phyloP scores from a whole-genome alignment of 768 basidiomycete species.

The Bullera alba region DNA sequence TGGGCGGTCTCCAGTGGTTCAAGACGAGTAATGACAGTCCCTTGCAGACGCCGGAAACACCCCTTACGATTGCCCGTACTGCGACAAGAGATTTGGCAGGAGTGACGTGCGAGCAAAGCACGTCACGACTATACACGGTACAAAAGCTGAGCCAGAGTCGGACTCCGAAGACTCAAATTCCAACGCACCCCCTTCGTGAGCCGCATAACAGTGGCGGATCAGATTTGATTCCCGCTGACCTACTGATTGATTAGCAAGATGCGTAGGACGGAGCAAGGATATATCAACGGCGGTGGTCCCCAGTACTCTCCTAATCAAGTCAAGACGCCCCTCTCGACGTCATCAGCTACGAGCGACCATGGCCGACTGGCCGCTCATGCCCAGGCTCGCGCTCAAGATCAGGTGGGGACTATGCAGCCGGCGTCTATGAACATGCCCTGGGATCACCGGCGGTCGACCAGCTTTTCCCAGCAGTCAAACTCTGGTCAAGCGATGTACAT shows the following conservation, averaged over 20 bases:
- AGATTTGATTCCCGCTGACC: not conserved
- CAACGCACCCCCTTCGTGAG: conserved; percentile 7
- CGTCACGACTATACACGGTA: conserved; percentile 25
- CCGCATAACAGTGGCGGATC: not conserved
- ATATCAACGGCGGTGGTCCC: not conserved
- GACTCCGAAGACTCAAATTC: no score
- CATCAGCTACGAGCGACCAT: not conserved
- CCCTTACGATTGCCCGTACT: conserved; percentile 29
- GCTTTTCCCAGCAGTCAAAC: not conserved
- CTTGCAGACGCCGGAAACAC: conserved; percentile 22
- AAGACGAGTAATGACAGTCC: not conserved
- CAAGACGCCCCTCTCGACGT: not conserved
- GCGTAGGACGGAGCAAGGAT: not conserved
- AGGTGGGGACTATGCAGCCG: no score
- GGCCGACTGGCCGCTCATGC: not conserved
- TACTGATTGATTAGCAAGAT: not conserved
- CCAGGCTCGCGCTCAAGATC: not conserved
- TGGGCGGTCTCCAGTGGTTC: not conserved
- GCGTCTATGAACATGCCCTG: no score
- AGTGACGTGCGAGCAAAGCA: conserved; percentile 35
- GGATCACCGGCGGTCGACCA: not conserved
- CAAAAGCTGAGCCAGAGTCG: not conserved
- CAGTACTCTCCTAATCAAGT: not conserved
- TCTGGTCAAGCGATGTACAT: not conserved
- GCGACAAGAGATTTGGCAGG: conserved; percentile 29